A percentile compares a stretch with the other conserved stretches of the same genome.
Evolutionary conservation across 2,329 filamentous ascomycete genomes (phyloP).

Genomic region (Pyrenophora graminea): DNA sequence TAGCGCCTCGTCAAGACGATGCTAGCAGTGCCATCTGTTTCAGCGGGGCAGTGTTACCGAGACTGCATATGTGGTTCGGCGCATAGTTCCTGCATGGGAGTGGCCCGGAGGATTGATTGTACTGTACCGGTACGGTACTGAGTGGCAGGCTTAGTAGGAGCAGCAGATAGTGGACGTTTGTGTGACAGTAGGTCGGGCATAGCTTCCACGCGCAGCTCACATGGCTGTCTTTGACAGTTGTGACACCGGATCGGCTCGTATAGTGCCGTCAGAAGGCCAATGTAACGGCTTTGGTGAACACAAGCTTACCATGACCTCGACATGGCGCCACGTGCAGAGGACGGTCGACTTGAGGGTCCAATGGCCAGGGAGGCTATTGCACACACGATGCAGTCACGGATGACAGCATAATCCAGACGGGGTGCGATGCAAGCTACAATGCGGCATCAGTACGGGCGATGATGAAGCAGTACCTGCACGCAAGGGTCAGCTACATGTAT

Average conservation of each 20-base stretch:
- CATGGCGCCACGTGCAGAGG: background rate
- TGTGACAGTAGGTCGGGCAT: slow-evolving; percentile 23
- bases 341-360: background rate
- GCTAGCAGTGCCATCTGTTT: slow-evolving; percentile 7
- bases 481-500: too few species aligned
- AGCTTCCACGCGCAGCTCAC: slow-evolving; percentile 34
- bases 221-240: slow-evolving; percentile 42
- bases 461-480: too few species aligned
- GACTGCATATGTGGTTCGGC: slow-evolving; percentile 27
- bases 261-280: slow-evolving; percentile 16
- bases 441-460: background rate
- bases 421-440: too few species aligned
- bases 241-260: slow-evolving; percentile 39
- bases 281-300: slow-evolving; percentile 19
- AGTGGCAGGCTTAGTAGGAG: too few species aligned
- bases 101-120: slow-evolving; percentile 1
- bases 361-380: background rate
- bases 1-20: background rate
- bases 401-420: slow-evolving; percentile 1
- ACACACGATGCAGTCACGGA: background rate
- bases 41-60: slow-evolving; percentile 16
- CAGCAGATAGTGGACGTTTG: slow-evolving; percentile 16
- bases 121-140: too few species aligned
- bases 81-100: slow-evolving; percentile 34
- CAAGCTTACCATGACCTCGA: background rate